Evolutionary conservation across 2,329 filamentous ascomycete genomes (phyloP), one percentile per base, ranked within the genome.

Genomic region (Colletotrichum cereale): DNA sequence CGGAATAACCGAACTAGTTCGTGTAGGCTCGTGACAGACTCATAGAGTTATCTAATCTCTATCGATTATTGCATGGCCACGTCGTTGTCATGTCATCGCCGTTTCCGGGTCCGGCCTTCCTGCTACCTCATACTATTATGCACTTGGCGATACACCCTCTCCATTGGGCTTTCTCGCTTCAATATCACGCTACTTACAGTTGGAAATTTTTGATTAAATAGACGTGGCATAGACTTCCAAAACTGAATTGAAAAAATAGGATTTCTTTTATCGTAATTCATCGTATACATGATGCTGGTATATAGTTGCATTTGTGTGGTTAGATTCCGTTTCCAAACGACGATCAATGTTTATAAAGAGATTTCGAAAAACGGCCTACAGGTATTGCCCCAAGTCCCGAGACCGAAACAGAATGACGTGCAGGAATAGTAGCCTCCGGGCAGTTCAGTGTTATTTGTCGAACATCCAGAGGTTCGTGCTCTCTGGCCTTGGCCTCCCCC

Each of bases 401-500:
- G 5, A 4, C 10, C 1, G 2, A 50, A 26, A 58, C 10, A 26
- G 3, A 18, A 21, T 40, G 16, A 0, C 2, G 2, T 5, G 14
- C 3, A 8, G 2, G 0, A 3, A 36, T 14, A 0, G 14, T 34
- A 14, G 24, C 1, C 14, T 38, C 42, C 16, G 14, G 18, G 8
- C n/a, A 18, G 21, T 2, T 38, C n/a, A 5, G 29, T 38, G 7
- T 21, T 34, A 34, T 47, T 62, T 16, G 8, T 62, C 58, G 8
- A 62, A 62, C 58, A 62, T 61, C 57, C 57, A 61, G 29, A 61
- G 40, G 1, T 64, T 71, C 3, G 44, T 29, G 26, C 68, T 67
- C 6, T 34, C 50, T n/a, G 44, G 34, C 11, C 31, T 62, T 11
- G 47, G 12, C 8, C 16, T 57, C n/a, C 40, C 44, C 4, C 38